Percentiles rank a stretch among this genome's conserved stretches.
Evolutionary conservation across 768 basidiomycete species (phyloP).

Genomic region (Gloeopeniophorella convolvens): DNA sequence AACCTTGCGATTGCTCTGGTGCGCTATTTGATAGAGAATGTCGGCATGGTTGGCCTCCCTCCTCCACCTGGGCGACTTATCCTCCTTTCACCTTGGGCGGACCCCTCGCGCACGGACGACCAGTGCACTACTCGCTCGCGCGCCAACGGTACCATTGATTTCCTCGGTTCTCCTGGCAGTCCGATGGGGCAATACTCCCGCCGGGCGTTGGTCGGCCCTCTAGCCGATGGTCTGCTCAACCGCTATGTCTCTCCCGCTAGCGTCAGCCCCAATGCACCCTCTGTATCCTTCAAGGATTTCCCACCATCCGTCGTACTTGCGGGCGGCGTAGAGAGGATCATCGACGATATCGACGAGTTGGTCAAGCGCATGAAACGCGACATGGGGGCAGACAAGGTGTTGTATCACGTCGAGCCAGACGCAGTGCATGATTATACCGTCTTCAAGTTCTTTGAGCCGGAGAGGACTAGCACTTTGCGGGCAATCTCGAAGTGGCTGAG

Average conservation of each 20-base stretch:
- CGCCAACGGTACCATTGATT: not conserved
- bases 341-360: not conserved
- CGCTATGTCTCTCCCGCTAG: conserved; percentile 3
- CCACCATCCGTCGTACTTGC: not conserved
- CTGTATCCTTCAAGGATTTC: not conserved
- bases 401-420: conserved; percentile 5
- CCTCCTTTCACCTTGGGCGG: conserved; percentile 18
- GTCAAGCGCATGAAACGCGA: not conserved
- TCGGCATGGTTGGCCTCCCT: not conserved
- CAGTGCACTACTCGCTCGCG: too few species aligned
- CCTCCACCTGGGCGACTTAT: conserved; percentile 12
- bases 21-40: conserved; percentile 17
- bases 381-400: not conserved
- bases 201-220: not conserved
- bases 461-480: conserved; percentile 40
- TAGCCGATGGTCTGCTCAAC: not conserved
- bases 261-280: not conserved
- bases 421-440: conserved; percentile 43
- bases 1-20: conserved; percentile 18
- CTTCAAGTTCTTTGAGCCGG: conserved; percentile 47
- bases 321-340: not conserved
- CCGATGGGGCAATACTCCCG: not conserved
- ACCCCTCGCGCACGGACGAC: conserved; percentile 7
- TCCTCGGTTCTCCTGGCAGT: not conserved
- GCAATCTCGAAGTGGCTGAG: conserved; percentile 43